phyloP scores from a whole-genome alignment of 768 basidiomycete species.

The Kwoniella bestiolae region DNA sequence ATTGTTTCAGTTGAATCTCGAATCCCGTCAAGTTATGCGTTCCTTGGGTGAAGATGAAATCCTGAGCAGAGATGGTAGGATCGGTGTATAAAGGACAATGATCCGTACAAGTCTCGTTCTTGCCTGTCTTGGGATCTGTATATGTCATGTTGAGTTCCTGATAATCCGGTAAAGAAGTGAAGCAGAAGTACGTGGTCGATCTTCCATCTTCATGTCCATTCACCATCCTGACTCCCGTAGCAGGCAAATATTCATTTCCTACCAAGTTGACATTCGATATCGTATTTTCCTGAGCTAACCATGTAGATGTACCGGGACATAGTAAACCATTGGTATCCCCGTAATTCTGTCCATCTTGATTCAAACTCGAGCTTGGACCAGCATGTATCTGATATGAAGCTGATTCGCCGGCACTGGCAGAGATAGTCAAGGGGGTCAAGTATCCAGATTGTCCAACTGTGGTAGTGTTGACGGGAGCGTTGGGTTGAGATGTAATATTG shows the following conservation, averaged over 20 bases:
- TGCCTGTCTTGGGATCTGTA: slow-evolving; percentile 72
- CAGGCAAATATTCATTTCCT: slow-evolving; percentile 73
- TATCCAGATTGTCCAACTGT: slow-evolving; percentile 85
- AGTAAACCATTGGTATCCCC: slow-evolving; percentile 62
- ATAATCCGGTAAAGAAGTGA: slow-evolving; percentile 89
- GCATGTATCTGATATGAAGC: slow-evolving; percentile 67
- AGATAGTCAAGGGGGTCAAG: slow-evolving; percentile 71
- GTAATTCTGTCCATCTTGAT: slow-evolving; percentile 41
- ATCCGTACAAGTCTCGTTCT: slow-evolving; percentile 75
- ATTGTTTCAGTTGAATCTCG: slow-evolving; percentile 77
- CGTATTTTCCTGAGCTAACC: slow-evolving; percentile 77
- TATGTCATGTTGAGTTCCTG: slow-evolving; percentile 75
- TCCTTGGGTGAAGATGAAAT: slow-evolving; percentile 76
- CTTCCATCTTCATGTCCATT: slow-evolving; percentile 83
- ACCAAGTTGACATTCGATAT: slow-evolving; percentile 75
- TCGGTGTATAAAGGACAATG: slow-evolving; percentile 81
- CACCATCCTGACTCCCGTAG: slow-evolving; percentile 81
- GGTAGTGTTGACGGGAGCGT: slow-evolving; percentile 66
- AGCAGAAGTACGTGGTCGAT: slow-evolving; percentile 83
- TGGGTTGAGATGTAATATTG: slow-evolving; percentile 78
- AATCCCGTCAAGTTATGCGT: slow-evolving; percentile 75
- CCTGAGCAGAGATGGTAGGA: slow-evolving; percentile 79
- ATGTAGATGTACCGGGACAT: slow-evolving; percentile 83
- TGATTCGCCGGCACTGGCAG: slow-evolving; percentile 67
- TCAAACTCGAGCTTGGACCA: slow-evolving; percentile 46